These are phyloP conservation scores for Fusarium subglutinans DNA, from an alignment of 2,329 filamentous ascomycete genomes.

Conservation along the genomic window DNA sequence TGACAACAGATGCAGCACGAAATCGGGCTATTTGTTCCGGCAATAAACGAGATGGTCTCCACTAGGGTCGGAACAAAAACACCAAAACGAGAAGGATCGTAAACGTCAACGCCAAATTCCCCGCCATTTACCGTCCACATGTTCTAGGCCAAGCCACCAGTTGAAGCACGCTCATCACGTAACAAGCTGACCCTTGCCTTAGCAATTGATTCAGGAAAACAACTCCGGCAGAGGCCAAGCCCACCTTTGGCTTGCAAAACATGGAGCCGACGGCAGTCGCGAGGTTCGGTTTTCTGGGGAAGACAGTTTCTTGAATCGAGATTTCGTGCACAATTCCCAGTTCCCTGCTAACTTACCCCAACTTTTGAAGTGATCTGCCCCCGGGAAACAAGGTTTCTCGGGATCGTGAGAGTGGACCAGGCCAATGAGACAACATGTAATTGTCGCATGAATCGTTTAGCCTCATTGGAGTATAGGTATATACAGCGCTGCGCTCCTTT, in stretches of 20 bases:
- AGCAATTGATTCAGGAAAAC: background rate
- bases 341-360: background rate
- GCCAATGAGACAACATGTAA: background rate
- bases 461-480: background rate
- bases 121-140: background rate
- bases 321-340: background rate
- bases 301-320: background rate
- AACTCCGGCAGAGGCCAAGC: background rate
- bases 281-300: background rate
- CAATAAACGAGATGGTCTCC: fast-evolving
- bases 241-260: background rate
- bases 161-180: background rate
- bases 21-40: background rate
- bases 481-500: background rate
- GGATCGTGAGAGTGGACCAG: background rate
- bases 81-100: background rate
- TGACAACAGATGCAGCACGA: too few species aligned
- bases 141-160: background rate
- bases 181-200: background rate
- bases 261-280: background rate
- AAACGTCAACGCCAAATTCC: background rate
- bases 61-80: background rate
- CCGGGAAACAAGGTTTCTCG: background rate
- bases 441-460: background rate
- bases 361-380: background rate